Base-by-base conservation (phyloP, 2,329 filamentous ascomycete species). In the Incumbomyces delicatus region DNA sequence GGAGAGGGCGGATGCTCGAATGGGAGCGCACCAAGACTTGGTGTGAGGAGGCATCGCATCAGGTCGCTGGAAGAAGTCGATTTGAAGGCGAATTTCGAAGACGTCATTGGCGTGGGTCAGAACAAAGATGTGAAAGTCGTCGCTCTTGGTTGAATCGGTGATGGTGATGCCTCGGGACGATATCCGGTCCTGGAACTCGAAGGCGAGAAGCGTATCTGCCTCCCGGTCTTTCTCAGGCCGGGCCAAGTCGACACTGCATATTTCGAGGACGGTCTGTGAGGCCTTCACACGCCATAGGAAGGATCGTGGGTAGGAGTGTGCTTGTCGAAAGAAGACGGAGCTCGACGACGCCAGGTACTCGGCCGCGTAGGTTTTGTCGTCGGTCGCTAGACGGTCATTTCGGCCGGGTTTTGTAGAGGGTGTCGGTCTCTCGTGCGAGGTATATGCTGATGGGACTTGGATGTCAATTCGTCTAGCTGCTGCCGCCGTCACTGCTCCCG, bases 261-360 rank as follows among this genome's bases (percentile, higher is more conserved):
- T 74, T 66, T 92, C 90, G 57, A 98, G 73, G 52, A 87, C 73
- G 55, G 78, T 85, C 59, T 81, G 80, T 58, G 87, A 80, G 60
- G 94, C 84, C 50, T 95, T 69, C 33, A 96, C 76, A 57, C 90
- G 80, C 92, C 92, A 98, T 40, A 95, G 75, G 61, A 96, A 94
- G 65, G 80, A 87, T 61, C 85, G 81, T 33, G 92, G 92, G 53
- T 83, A 81, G 53, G 77, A 73, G 60, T 84, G 79, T 63, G 83
- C 77, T 63, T 78, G 77, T 46, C 92, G 81, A 65, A 94, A 88
- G 69, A 87, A 95, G 47, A 96, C 76, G 2, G 87, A 87, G 22
- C 87, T 83, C 29, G 88, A 78, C 1, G 74, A 81, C 20, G 90
- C 87, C 44, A 95, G 70, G 60, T 85, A 78, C 53, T 78, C 81